Base-by-base conservation (phyloP, 1,284 basidiomycete genomes). In the Malassezia restricta region DNA sequence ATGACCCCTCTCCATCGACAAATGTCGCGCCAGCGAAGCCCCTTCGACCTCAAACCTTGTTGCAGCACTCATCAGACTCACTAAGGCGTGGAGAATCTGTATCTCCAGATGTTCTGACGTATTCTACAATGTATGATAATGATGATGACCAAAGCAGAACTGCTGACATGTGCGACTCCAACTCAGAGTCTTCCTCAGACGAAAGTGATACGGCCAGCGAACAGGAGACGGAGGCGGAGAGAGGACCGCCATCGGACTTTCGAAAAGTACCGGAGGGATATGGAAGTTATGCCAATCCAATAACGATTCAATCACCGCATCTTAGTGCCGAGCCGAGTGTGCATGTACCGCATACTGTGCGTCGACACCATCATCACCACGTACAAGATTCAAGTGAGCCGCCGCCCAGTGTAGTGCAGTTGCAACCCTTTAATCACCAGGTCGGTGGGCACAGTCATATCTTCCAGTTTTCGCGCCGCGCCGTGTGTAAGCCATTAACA, bases 401-500 rank as follows among this genome's bases (percentile, higher is more conserved):
- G 5, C 54, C 58, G 12, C 67, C 69, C 7, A 59, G 65, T 3
- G 69, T 71, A 49, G 90, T 99, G 41, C 92, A 92, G 33, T 78
- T 99, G 5, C 83, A 87, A 52, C 94, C 94, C 1, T 99, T 94
- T 75, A 83, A 87, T 50, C 95, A 99, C 69, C 91, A 96, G 75
- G 92, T 99, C 24, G 92, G 92, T 39, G 92, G 92, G 1, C 92
- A 99, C 74, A 88, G 82, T 63, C 85, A 88, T 56, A 95, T 99
- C 67, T 98, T 98, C 76, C 91, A 91, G 73, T 98, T 99, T 68
- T 96, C 92, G 2, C 88, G 89, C 64, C 81, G 90, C 49, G 92
- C 94, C 8, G 90, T 99, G 15, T 99, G 92, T 79, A 99, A 99
- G 88, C 92, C 92, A 15, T 81, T 98, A 8, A 89, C 95, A 12